Conservation (phyloP, 257 asterid species). For the Penstemon newberryi region DNA sequence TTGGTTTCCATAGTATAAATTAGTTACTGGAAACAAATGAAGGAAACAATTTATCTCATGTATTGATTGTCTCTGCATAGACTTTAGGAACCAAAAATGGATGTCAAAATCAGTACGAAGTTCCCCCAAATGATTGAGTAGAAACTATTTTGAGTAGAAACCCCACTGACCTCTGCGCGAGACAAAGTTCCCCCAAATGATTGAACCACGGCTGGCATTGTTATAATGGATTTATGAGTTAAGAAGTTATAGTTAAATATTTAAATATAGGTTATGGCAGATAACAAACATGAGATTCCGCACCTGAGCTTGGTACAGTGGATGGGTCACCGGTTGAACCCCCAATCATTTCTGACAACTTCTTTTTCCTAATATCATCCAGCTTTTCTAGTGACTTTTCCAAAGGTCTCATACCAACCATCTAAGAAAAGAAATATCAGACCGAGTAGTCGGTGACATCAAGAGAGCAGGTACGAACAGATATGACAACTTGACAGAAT, state of each 20-base stretch:
- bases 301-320: conserved; percentile 59
- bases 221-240: conserved; percentile 28
- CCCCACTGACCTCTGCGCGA: conserved; percentile 52
- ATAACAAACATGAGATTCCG: conserved; percentile 25
- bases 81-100: neutral
- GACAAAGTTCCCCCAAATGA: conserved; percentile 57
- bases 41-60: conserved; percentile 9
- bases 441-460: conserved; percentile 5
- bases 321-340: conserved; percentile 65
- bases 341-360: conserved; percentile 94
- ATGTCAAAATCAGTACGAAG: neutral
- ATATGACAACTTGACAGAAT: conserved; percentile 15
- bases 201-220: conserved; percentile 49
- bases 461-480: conserved; percentile 2
- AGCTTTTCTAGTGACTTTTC: conserved; percentile 91
- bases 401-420: conserved; percentile 98
- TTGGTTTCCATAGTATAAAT: neutral
- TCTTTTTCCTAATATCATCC: conserved; percentile 90
- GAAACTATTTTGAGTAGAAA: conserved; percentile 19
- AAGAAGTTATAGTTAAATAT: conserved; percentile 13
- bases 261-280: neutral
- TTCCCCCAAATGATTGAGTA: too few species aligned
- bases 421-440: conserved; percentile 41
- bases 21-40: neutral
- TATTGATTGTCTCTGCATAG: neutral